Percentiles rank a stretch among this genome's conserved stretches.
phyloP scores from a whole-genome alignment of 176 grass and related monocot species.

The Aegilops longissima region DNA sequence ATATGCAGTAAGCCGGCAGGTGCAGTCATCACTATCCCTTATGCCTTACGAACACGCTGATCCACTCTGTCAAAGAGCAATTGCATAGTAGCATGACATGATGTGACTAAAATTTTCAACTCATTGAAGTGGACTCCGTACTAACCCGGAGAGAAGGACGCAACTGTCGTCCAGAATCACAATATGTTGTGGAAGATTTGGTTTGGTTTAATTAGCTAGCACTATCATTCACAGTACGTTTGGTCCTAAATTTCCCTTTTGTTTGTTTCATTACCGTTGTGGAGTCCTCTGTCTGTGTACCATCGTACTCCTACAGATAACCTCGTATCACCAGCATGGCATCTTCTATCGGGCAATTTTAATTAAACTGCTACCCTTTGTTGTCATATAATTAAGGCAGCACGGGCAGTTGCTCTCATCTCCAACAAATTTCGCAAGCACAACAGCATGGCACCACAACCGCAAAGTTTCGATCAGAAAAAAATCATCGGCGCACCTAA shows the following conservation, averaged over 20 bases:
- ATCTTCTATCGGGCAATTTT: not conserved
- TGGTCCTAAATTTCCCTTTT: not conserved
- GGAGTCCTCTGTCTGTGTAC: not conserved
- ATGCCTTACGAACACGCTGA: not conserved
- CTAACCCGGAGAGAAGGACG: not conserved
- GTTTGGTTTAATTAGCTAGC: constrained; percentile 17
- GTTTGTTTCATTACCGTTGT: not conserved
- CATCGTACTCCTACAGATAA: not conserved
- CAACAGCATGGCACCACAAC: not conserved
- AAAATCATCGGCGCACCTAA: not conserved
- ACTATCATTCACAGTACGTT: not conserved
- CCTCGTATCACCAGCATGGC: not conserved
- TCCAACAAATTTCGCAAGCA: not conserved
- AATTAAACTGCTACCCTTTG: not conserved
- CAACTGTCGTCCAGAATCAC: not conserved
- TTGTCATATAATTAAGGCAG: not conserved
- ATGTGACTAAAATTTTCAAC: not conserved
- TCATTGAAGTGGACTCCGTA: not conserved
- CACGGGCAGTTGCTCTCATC: not conserved
- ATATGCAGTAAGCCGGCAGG: not conserved
- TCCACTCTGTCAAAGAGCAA: constrained; percentile 1
- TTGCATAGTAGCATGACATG: not conserved
- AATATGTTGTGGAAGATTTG: not conserved
- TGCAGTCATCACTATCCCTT: not conserved
- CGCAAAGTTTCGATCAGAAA: not conserved